Conservation (phyloP, 2,329 filamentous ascomycete genomes). For the Hypocreales sp. region DNA sequence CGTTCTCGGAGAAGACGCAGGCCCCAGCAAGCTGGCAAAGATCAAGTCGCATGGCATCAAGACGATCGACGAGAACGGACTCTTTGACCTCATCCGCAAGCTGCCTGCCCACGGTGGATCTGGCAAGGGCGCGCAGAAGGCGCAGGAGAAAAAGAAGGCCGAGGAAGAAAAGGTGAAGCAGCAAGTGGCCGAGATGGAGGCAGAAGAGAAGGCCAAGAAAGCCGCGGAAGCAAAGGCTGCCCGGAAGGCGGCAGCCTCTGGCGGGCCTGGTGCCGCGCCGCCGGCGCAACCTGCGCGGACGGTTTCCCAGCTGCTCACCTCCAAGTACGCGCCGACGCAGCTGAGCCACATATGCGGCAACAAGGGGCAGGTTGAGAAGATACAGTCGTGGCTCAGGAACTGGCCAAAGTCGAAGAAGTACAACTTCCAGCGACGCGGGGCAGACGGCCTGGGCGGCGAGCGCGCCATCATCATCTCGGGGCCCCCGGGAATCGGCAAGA, state of each 20-base stretch:
- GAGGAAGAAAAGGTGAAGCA: conserved; percentile 72
- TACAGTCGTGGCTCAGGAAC: conserved; percentile 72
- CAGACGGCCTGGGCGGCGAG: conserved; percentile 69
- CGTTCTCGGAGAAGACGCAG: conserved; percentile 79
- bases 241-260: conserved; percentile 21
- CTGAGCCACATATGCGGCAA: conserved; percentile 89
- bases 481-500: conserved; percentile 93
- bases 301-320: conserved; percentile 70
- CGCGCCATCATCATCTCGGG: conserved; percentile 92
- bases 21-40: conserved; percentile 81
- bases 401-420: conserved; percentile 69
- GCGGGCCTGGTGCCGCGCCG: conserved; percentile 9
- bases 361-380: conserved; percentile 75
- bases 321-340: conserved; percentile 81
- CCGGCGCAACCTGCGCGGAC: conserved; percentile 26
- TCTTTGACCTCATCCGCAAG: conserved; percentile 70
- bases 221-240: conserved; percentile 36
- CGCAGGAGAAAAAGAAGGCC: conserved; percentile 67
- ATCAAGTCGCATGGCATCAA: conserved; percentile 69
- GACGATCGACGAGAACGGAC: conserved; percentile 84
- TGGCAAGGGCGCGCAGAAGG: conserved; percentile 75
- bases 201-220: conserved; percentile 50
- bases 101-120: conserved; percentile 78
- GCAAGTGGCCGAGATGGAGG: conserved; percentile 74
- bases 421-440: conserved; percentile 67